These are phyloP conservation scores for Lecanicillium sp. DNA, from an alignment of 2,329 filamentous ascomycete species.

Conservation along the genomic window DNA sequence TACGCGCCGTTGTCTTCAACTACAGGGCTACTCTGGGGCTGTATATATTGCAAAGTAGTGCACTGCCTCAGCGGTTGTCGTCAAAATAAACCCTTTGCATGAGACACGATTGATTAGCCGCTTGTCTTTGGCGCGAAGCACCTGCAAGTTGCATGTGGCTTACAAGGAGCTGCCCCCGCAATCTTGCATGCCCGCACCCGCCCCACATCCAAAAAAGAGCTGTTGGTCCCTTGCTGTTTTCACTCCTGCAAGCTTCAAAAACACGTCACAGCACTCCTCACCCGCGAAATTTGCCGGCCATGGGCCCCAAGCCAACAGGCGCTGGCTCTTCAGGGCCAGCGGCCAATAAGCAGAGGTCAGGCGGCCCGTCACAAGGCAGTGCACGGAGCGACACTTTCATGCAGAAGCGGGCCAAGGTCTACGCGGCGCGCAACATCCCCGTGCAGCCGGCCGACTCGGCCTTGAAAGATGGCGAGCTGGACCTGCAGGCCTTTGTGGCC, in stretches of 20 bases:
- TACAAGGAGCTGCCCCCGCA: not conserved
- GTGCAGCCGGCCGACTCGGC: constrained; percentile 42
- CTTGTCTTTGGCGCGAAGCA: too few species aligned
- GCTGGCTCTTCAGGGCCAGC: constrained; percentile 17
- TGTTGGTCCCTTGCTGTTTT: not conserved
- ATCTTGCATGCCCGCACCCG: too few species aligned
- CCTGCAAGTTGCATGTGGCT: not conserved
- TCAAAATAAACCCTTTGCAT: too few species aligned
- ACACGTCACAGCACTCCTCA: constrained; percentile 4
- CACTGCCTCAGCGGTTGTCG: too few species aligned
- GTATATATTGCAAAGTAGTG: too few species aligned
- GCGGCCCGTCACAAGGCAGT: constrained; percentile 11
- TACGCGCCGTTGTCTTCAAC: too few species aligned
- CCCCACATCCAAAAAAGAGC: constrained; percentile 2
- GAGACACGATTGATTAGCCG: too few species aligned
- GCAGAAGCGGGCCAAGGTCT: constrained; percentile 37
- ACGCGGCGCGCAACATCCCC: constrained; percentile 40
- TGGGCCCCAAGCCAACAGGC: constrained; percentile 17
- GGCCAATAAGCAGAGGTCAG: constrained; percentile 17
- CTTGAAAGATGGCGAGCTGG: constrained; percentile 66
- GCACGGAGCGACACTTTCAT: constrained; percentile 17
- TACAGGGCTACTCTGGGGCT: too few species aligned
- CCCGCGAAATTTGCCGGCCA: constrained; percentile 14
- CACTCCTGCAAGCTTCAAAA: constrained; percentile 4
- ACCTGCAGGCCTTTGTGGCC: constrained; percentile 75